phyloP scores from a whole-genome alignment of 2,329 filamentous ascomycete species.

The Aspergillus pseudoviridinutans region DNA sequence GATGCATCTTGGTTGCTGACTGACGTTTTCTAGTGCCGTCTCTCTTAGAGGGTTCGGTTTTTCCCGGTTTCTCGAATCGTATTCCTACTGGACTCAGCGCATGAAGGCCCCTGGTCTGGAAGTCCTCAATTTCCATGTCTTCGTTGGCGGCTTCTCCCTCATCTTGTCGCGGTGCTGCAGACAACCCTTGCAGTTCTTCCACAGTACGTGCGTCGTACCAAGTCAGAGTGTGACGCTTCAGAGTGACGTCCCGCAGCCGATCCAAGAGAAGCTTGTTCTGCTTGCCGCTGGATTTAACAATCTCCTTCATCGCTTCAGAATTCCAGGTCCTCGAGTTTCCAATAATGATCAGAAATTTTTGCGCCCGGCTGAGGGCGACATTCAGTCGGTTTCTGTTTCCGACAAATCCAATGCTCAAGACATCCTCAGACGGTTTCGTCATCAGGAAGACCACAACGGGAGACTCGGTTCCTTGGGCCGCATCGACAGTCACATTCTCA shows the following conservation, averaged over 20 bases:
- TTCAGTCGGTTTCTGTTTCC: neutral
- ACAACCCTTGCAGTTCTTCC: neutral
- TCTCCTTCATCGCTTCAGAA: neutral
- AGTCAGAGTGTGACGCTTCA: neutral
- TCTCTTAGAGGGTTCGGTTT: neutral
- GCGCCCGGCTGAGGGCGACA: neutral
- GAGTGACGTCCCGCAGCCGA: neutral
- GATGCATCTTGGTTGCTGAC: neutral
- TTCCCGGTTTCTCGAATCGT: neutral
- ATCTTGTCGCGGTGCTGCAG: too few species aligned
- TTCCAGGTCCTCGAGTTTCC: neutral
- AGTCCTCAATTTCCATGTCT: too few species aligned
- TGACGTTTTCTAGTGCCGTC: neutral
- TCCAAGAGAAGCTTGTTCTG: neutral
- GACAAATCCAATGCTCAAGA: neutral
- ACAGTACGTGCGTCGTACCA: neutral
- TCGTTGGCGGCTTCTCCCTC: too few species aligned
- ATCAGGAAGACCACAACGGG: neutral
- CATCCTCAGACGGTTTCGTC: neutral
- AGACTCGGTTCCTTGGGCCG: neutral
- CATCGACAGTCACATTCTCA: neutral
- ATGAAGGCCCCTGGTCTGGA: too few species aligned
- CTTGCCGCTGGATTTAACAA: too few species aligned
- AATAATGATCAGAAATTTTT: neutral
- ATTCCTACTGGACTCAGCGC: neutral